phyloP scores from a whole-genome alignment of 805 yeast genomes.

The Schwanniomyces yamadae region DNA sequence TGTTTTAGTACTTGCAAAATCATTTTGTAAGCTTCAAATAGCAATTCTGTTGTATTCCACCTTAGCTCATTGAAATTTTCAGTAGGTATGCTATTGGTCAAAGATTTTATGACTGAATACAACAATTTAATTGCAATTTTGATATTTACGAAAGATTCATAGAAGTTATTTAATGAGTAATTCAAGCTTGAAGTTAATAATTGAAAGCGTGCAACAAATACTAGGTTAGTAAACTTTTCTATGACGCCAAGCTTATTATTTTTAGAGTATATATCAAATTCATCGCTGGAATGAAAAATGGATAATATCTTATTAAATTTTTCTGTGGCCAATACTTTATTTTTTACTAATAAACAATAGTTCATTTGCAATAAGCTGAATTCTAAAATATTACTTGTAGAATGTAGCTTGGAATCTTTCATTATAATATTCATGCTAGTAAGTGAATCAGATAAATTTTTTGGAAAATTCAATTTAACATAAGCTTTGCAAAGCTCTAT shows the following conservation, averaged over 20 bases:
- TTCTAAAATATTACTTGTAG: slow-evolving; percentile 14
- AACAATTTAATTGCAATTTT: slow-evolving; percentile 52
- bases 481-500: slow-evolving; percentile 11
- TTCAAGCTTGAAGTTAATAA: slow-evolving; percentile 25
- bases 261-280: slow-evolving; percentile 22
- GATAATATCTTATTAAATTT: slow-evolving; percentile 22
- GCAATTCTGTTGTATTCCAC: slow-evolving; percentile 32
- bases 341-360: slow-evolving; percentile 17
- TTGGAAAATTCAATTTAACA: slow-evolving; percentile 7
- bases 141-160: slow-evolving; percentile 36
- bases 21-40: slow-evolving; percentile 38
- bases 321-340: slow-evolving; percentile 17
- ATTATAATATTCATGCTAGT: slow-evolving; percentile 13
- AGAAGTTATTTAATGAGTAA: slow-evolving; percentile 14
- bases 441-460: slow-evolving; percentile 16
- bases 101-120: slow-evolving; percentile 51
- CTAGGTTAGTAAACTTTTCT: slow-evolving; percentile 24
- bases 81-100: slow-evolving; percentile 17
- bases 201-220: slow-evolving; percentile 37
- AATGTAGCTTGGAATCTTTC: slow-evolving; percentile 5
- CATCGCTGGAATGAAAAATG: slow-evolving; percentile 25
- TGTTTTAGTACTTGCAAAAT: slow-evolving; percentile 42
- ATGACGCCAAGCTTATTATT: slow-evolving; percentile 10
- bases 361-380: slow-evolving; percentile 34
- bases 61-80: slow-evolving; percentile 25